These are phyloP conservation scores for Exophiala oligosperma DNA, from an alignment of 2,329 filamentous ascomycete genomes.

Conservation along the genomic window DNA sequence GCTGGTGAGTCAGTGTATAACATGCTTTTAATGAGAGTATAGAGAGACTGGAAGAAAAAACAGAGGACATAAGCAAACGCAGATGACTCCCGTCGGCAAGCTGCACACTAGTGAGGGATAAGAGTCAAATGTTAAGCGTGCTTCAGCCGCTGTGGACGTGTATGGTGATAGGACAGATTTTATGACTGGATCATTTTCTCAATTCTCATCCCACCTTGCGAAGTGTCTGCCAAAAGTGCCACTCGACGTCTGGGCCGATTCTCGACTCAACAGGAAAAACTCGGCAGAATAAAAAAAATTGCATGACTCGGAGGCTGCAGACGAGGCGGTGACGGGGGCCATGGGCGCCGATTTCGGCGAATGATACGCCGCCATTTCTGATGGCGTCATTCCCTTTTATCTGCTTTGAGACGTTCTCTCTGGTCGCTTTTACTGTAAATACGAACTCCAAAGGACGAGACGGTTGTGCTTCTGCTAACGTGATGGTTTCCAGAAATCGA, in stretches of 20 bases:
- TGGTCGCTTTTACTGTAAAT: too few species aligned
- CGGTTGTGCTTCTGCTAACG: too few species aligned
- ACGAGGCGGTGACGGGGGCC: not conserved
- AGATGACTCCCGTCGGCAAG: not conserved
- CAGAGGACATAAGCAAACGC: not conserved
- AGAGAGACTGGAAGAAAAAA: not conserved
- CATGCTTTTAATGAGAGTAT: conserved; percentile 11
- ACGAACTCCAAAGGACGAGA: too few species aligned
- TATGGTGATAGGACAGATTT: not conserved
- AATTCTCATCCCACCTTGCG: not conserved
- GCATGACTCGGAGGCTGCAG: not conserved
- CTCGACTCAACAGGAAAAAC: not conserved
- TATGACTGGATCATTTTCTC: not conserved
- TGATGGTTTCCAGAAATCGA: too few species aligned
- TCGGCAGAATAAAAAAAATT: not conserved
- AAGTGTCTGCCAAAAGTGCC: not conserved
- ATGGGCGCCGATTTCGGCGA: not conserved
- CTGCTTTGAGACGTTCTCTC: too few species aligned
- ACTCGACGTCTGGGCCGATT: not conserved
- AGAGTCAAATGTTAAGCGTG: too few species aligned
- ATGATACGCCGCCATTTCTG: not conserved
- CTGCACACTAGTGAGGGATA: not conserved
- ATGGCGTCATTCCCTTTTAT: not conserved
- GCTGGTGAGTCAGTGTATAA: not conserved
- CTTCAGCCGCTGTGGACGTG: too few species aligned